phyloP scores from a whole-genome alignment of 129 eudicot species.

The Flaveria bidentis region DNA sequence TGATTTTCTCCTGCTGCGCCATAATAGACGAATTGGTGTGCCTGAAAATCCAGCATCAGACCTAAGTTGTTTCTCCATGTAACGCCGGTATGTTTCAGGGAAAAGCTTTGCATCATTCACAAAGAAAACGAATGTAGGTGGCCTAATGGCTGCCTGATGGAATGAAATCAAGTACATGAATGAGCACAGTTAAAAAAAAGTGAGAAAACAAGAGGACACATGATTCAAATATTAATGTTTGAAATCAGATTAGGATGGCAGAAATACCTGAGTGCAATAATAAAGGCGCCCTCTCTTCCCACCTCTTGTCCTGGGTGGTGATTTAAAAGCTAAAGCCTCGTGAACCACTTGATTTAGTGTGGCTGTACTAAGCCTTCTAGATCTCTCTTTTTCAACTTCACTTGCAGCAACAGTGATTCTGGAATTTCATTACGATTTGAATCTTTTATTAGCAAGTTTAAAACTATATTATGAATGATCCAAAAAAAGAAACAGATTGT shows the following conservation, averaged over 20 bases:
- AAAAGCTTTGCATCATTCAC: slow-evolving; percentile 97
- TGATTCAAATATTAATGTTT: background rate
- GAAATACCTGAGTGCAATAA: slow-evolving; percentile 91
- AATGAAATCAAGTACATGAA: slow-evolving; percentile 19
- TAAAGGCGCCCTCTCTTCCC: slow-evolving; percentile 93
- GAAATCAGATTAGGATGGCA: background rate
- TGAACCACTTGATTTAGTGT: slow-evolving; percentile 80
- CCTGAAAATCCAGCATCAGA: slow-evolving; percentile 88
- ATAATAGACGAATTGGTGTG: slow-evolving; percentile 90
- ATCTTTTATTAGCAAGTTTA: background rate
- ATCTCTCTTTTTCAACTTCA: slow-evolving; percentile 89
- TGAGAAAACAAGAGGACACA: slow-evolving; percentile 4
- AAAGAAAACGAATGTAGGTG: slow-evolving; percentile 98
- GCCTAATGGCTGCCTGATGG: slow-evolving; percentile 90
- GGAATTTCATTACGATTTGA: slow-evolving; percentile 18
- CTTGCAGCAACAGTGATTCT: slow-evolving; percentile 89
- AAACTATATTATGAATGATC: background rate
- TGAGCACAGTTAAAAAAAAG: slow-evolving; percentile 3
- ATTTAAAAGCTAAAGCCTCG: slow-evolving; percentile 93
- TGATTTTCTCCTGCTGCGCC: slow-evolving; percentile 86
- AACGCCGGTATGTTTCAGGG: slow-evolving; percentile 81
- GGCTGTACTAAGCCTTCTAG: slow-evolving; percentile 90
- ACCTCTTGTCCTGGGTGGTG: slow-evolving; percentile 97
- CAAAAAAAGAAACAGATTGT: background rate
- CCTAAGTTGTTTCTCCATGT: slow-evolving; percentile 97